Base-by-base conservation (phyloP, 371 early-diverging fungal genomes). In the Caulochytrium protostelioides region DNA sequence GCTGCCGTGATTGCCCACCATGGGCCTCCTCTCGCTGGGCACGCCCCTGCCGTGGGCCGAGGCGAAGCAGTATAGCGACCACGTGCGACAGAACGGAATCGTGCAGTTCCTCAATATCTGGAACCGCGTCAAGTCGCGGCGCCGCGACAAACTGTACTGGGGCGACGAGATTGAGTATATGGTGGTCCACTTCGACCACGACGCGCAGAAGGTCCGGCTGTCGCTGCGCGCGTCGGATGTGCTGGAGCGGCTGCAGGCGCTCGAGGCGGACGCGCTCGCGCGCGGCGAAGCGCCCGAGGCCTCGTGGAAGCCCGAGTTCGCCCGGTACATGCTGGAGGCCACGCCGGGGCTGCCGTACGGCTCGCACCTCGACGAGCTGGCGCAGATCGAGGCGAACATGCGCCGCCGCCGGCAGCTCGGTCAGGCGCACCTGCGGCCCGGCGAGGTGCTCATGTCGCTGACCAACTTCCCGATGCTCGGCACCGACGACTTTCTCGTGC, bases 111-210 rank as follows among this genome's bases (percentile, higher is more conserved):
- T 87, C 27, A 69, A 79, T 48, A 76, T 89, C 22, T 95, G 81
- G 59, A 61, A 72, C 32, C 57, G 65, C 32, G 58, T 74, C 43
- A 89, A 87, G 65, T 54, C 67, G 28, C 61, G 72, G 35, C 55
- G 74, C 34, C 74, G 70, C 38, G 79, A 82, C 50, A 53, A 60
- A 30, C 61, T 90, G 13, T 59, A 79, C 10, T 95, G 94, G 92
- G 97, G 97, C 34, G 97, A 95, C 47, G 97, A 95, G 69, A 65
- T 91, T 35, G 97, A 95, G 52, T 92, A 90, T 54, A 65, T 85
- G 45, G 79, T 91, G 16, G 72, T 92, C 15, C 55, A 70, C 25
- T 62, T 76, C 20, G 81, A 95, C 49, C 71, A 77, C 6, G 57
- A 67, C 32, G 52, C 60, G 13, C 54, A 74, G 40, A 65, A 59